Evolutionary conservation across 768 basidiomycete genomes (phyloP), one percentile per base, ranked within the genome.

Genomic region (Piloderma croceum): DNA sequence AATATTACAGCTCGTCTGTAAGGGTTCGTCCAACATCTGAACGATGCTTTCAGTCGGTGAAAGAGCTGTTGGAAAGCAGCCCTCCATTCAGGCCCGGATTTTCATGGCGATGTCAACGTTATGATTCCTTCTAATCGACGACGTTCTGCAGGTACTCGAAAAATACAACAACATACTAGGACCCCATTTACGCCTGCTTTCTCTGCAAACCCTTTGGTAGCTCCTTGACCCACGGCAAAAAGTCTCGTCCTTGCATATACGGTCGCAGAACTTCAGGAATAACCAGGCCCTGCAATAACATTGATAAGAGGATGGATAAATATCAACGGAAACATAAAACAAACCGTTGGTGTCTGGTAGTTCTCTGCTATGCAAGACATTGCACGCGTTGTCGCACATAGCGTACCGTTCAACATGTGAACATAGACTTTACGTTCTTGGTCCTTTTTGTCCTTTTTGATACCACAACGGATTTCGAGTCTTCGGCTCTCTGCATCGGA

Each of bases 311-410:
- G 21, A 45, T 13, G 11, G n/a, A n/a, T n/a, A n/a, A n/a, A n/a
- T n/a, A n/a, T n/a, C n/a, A n/a, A n/a, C n/a, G n/a, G 24, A 24
- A 36, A 45, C 24, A 31, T 22, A 7, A 12, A 38, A 70, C 82
- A 42, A 53, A 94, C 93, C 36, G 96, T 91, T 0, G 86, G 74
- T 1, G 92, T 97, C 67, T 99, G 96, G 60, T 94, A 91, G 63
- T 98, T 98, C 68, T 99, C 96, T n/a, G 91, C 93, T 42, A 99
- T 54, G 63, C 96, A 98, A 64, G 94, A 98, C 15, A 98, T 69
- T 1, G 96, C 90, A 27, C 96, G 88, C 65, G 94, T 90, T 2
- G 96, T 98, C 2, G 96, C 96, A 52, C 92, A 96, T 33, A 99
- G 74, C 3, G 96, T 99, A 24, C 91, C 94, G 61, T 99, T 99